Conservation (phyloP, 192 early-diverging fungal species). For the Mortierella antarctica region DNA sequence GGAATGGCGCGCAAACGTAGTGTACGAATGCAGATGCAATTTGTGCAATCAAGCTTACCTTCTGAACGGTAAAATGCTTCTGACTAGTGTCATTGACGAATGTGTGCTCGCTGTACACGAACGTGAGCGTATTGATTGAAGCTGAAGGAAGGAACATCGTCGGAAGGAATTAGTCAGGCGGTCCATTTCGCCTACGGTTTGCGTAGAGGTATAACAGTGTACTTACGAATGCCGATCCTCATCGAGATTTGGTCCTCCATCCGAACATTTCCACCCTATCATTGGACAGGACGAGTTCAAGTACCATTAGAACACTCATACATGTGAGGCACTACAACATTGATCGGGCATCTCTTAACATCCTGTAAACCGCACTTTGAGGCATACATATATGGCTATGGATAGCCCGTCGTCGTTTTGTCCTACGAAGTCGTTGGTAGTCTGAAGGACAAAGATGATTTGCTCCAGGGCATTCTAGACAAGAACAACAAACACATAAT, state of each 20-base stretch:
- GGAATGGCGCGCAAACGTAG: too few species aligned
- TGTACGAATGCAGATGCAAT: not conserved
- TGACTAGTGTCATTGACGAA: not conserved
- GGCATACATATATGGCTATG: slow-evolving; percentile 34
- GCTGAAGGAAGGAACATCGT: slow-evolving; percentile 3
- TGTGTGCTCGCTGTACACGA: slow-evolving; percentile 36
- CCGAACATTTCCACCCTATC: slow-evolving; percentile 13
- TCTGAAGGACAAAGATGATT: slow-evolving; percentile 13
- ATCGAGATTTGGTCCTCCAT: slow-evolving; percentile 18
- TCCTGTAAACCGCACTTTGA: not conserved
- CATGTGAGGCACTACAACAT: not conserved
- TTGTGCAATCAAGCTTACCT: slow-evolving; percentile 7
- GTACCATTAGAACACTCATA: too few species aligned
- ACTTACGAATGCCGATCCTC: slow-evolving; percentile 26
- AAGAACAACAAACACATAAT: not conserved
- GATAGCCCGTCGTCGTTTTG: slow-evolving; percentile 6
- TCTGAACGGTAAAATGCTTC: slow-evolving; percentile 32
- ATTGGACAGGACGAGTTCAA: not conserved
- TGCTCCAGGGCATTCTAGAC: not conserved
- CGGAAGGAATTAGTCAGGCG: too few species aligned
- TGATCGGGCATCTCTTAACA: not conserved
- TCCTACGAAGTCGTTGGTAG: not conserved
- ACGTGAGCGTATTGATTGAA: slow-evolving; percentile 40
- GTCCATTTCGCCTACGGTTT: too few species aligned
- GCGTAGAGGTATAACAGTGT: too few species aligned